Base-by-base conservation (phyloP, 331 rosid genomes). In the Quercus phellos region DNA sequence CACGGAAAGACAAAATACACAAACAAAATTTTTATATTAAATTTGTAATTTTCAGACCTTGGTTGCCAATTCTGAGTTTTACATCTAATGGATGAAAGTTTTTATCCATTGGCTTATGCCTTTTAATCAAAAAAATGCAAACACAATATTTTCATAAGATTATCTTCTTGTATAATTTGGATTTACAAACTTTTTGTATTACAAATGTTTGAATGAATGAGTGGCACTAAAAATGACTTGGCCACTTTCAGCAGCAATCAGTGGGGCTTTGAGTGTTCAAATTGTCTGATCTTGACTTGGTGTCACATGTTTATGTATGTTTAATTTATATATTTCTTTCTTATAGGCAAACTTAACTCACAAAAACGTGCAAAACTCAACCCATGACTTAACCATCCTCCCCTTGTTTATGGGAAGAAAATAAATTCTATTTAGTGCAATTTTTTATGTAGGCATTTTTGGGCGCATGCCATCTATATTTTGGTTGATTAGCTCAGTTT, bases 401-500 rank as follows among this genome's bases (percentile, higher is more conserved):
- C 35, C 29, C 38, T 61, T 61, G 68, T 61, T 4, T 61, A 27
- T 26, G 34, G 38, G 38, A 17, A 61, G 38, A 19, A 60, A 60
- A 46, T 12, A 46, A 26, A 0, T 61, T 61, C 38, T 17, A 61
- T 61, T 26, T 27, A 7, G 19, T 67, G 72, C 51, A 67, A 34
- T 17, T 67, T 30, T 17, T 69, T 51, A 32, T 66, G 6, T 27
- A 70, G 73, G 77, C 56, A 72, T 72, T 63, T 43, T 73, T 72
- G 42, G 74, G 55, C 30, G 59, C 73, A 55, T 53, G 18, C 13
- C 34, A 51, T 76, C 9, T 17, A 59, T 53, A 67, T 60, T 79
- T 56, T 86, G 80, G 71, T 67, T 72, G 72, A 74, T 77, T 75
- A 43, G 77, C 76, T 24, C 4, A 71, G 71, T 69, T 67, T 54